phyloP scores from a whole-genome alignment of 2,329 filamentous ascomycete genomes.

The Aspergillus sp. region DNA sequence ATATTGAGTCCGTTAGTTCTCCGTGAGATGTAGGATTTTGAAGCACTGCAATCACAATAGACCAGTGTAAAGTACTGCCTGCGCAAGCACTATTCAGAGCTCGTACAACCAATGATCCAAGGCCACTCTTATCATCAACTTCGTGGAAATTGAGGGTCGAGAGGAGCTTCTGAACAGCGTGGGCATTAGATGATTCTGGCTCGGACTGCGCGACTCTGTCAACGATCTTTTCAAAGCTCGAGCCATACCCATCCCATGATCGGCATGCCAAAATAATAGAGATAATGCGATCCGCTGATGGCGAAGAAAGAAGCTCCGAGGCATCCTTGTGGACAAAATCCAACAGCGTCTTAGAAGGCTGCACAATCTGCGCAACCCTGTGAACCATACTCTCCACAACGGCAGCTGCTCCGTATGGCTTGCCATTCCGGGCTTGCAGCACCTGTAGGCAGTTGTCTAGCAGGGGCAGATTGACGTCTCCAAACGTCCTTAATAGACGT shows the following conservation, averaged over 20 bases:
- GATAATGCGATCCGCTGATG: constrained; percentile 65
- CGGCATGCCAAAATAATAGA: constrained; percentile 61
- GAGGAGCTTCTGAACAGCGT: constrained; percentile 38
- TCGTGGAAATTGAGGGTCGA: constrained; percentile 37
- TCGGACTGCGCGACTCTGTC: constrained; percentile 32
- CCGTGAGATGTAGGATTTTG: constrained; percentile 35
- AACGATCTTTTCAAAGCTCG: constrained; percentile 37
- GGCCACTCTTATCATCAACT: constrained; percentile 30
- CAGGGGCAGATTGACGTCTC: constrained; percentile 37
- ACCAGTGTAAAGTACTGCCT: constrained; percentile 37
- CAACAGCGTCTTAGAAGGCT: constrained; percentile 43
- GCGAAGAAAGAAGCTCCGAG: constrained; percentile 61
- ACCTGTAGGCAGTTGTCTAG: constrained; percentile 50
- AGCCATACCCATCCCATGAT: constrained; percentile 38
- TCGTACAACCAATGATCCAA: constrained; percentile 34
- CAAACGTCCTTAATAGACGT: constrained; percentile 30
- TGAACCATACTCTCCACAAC: constrained; percentile 54
- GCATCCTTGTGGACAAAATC: constrained; percentile 57
- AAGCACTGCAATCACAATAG: constrained; percentile 36
- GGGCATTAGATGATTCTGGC: constrained; percentile 28
- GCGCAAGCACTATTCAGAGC: constrained; percentile 34
- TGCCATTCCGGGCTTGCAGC: constrained; percentile 57
- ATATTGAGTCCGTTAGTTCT: constrained; percentile 33
- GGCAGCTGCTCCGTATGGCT: constrained; percentile 64
- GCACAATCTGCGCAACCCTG: constrained; percentile 40